A percentile compares a stretch with the other conserved stretches of the same genome.
Evolutionary conservation across 495 filamentous ascomycete genomes (phyloP).

Genomic region (Cercophora newfieldiana): DNA sequence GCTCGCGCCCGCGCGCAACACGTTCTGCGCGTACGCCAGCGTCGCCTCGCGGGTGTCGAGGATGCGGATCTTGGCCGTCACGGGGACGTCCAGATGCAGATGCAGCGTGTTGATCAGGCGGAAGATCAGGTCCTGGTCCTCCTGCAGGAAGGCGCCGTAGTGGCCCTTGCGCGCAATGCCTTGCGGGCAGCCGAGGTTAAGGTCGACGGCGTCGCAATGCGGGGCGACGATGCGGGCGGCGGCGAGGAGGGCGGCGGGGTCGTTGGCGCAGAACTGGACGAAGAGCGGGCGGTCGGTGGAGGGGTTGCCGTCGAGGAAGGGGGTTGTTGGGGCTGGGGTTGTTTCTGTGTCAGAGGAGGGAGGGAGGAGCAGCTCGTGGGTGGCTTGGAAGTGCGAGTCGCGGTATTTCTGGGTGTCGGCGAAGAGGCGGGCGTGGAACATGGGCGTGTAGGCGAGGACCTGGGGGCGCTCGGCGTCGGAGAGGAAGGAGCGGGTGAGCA

Average conservation of each 20-base stretch:
- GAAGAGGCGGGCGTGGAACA: constrained; percentile 91
- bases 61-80: constrained; percentile 94
- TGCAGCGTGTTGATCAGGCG: constrained; percentile 77
- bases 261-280: constrained; percentile 96
- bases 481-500: constrained; percentile 90
- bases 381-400: constrained; percentile 72
- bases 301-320: constrained; percentile 83
- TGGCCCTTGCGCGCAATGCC: constrained; percentile 87
- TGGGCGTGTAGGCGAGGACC: constrained; percentile 84
- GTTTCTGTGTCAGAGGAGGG: too few relatives aligned
- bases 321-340: constrained; percentile 24
- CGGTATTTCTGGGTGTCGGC: constrained; percentile 73
- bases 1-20: constrained; percentile 85
- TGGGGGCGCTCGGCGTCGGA: constrained; percentile 56
- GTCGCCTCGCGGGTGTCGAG: constrained; percentile 84
- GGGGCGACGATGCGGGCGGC: constrained; percentile 76
- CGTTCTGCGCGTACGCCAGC: constrained; percentile 84
- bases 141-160: constrained; percentile 93
- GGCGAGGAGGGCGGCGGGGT: constrained; percentile 70
- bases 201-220: constrained; percentile 91
- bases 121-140: constrained; percentile 82
- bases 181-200: constrained; percentile 98
- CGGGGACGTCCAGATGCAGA: constrained; percentile 67
- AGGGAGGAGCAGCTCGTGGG: constrained; percentile 25
- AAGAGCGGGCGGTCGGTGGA: constrained; percentile 80